phyloP scores from a whole-genome alignment of 768 basidiomycete genomes.

The Tylopilus sp. region DNA sequence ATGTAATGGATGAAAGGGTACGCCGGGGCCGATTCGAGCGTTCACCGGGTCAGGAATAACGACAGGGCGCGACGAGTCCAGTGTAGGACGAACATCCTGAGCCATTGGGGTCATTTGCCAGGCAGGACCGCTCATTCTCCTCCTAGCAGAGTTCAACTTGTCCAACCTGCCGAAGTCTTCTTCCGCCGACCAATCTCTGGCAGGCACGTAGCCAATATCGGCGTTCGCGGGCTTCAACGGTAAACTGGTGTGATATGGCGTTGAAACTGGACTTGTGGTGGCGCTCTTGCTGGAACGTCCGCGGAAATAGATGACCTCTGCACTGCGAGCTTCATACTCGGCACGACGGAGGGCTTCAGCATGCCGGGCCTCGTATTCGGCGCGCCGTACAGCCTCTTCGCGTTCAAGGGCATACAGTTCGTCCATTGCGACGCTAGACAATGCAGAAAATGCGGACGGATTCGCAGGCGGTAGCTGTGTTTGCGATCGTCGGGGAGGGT shows the following conservation, averaged over 20 bases:
- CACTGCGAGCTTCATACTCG: conserved; percentile 54
- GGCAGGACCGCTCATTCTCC: conserved; percentile 54
- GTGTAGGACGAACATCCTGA: conserved; percentile 29
- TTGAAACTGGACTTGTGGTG: conserved; percentile 60
- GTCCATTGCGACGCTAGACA: conserved; percentile 79
- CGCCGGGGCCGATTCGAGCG: conserved; percentile 19
- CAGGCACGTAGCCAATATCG: conserved; percentile 42
- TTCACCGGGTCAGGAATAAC: conserved; percentile 13
- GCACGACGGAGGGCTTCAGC: conserved; percentile 65
- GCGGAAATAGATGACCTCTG: conserved; percentile 41
- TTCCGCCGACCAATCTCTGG: conserved; percentile 34
- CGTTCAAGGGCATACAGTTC: conserved; percentile 88
- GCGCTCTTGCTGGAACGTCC: conserved; percentile 56
- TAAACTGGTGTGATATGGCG: conserved; percentile 33
- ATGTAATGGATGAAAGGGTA: conserved; percentile 41
- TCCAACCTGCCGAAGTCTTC: conserved; percentile 26
- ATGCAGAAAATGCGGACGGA: conserved; percentile 57
- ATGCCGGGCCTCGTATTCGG: conserved; percentile 81
- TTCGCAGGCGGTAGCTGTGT: conserved; percentile 28
- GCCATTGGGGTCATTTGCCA: conserved; percentile 49
- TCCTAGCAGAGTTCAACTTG: conserved; percentile 30
- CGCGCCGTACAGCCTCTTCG: conserved; percentile 76
- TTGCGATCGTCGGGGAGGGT: conserved; percentile 29
- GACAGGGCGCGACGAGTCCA: conserved; percentile 17
- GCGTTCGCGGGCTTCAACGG: conserved; percentile 25